phyloP scores from a whole-genome alignment of 31 red algal species.

The Endocladia muricata region DNA sequence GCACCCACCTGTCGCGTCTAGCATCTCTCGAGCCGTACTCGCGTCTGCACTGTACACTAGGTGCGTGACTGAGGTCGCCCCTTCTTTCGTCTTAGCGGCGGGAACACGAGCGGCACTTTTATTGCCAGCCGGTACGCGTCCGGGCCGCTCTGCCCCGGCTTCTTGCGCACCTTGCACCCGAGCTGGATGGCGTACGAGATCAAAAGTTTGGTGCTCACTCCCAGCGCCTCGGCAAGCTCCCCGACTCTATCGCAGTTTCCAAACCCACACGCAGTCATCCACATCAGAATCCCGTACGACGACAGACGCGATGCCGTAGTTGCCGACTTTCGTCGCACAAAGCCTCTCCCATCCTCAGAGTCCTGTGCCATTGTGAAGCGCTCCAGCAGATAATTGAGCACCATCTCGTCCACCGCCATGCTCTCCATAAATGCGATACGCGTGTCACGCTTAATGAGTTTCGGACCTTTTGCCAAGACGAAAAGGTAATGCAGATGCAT shows the following conservation, averaged over 20 bases:
- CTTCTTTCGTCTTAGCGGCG: not conserved
- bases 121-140: constrained; percentile 25
- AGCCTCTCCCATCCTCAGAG: not conserved
- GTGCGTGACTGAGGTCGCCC: no score
- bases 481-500: constrained; percentile 68
- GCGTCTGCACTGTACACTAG: no score
- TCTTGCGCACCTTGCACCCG: constrained; percentile 55
- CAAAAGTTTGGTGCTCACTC: constrained; percentile 15
- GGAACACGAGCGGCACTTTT: constrained; percentile 39
- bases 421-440: not conserved
- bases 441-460: not conserved
- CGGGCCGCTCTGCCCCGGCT: constrained; percentile 20
- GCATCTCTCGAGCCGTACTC: no score
- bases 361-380: constrained; percentile 23
- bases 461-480: constrained; percentile 8
- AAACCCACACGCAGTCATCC: constrained; percentile 48
- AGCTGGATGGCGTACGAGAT: constrained; percentile 30
- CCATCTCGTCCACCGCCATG: constrained; percentile 58
- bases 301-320: not conserved
- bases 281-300: constrained; percentile 52
- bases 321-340: constrained; percentile 14
- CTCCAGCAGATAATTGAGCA: constrained; percentile 25
- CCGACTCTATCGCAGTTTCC: constrained; percentile 40
- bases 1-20: no score
- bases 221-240: constrained; percentile 23